These are phyloP conservation scores for Trypanosomatidae sp. DNA, from an alignment of 208 protist genomes.

Conservation along the genomic window DNA sequence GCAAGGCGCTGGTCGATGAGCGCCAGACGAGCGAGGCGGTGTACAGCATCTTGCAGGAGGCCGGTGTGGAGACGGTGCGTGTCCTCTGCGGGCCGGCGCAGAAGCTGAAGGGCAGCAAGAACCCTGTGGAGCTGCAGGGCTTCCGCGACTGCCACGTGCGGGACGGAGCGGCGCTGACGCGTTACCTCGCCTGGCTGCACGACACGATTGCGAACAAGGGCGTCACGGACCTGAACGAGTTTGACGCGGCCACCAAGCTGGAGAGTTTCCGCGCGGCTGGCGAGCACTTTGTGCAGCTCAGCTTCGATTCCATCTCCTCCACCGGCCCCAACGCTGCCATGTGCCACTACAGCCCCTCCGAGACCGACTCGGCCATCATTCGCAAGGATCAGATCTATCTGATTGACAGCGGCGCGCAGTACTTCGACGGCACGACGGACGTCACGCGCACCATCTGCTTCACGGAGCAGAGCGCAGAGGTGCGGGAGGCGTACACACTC, in stretches of 20 bases:
- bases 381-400: slow-evolving; percentile 87
- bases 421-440: slow-evolving; percentile 96
- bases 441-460: slow-evolving; percentile 97
- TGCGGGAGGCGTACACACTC: slow-evolving; percentile 94
- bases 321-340: slow-evolving; percentile 93
- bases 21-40: slow-evolving; percentile 75
- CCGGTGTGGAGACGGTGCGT: slow-evolving; percentile 31
- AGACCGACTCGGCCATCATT: slow-evolving; percentile 58
- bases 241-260: slow-evolving; percentile 72
- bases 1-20: slow-evolving; percentile 68
- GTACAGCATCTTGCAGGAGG: slow-evolving; percentile 35
- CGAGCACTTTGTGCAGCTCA: slow-evolving; percentile 87
- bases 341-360: slow-evolving; percentile 93
- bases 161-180: slow-evolving; percentile 92
- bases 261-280: slow-evolving; percentile 70
- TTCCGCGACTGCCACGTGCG: slow-evolving; percentile 92
- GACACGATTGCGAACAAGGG: slow-evolving; percentile 53
- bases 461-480: slow-evolving; percentile 35
- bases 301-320: slow-evolving; percentile 93
- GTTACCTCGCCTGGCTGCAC: slow-evolving; percentile 93
- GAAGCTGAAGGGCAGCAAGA: slow-evolving; percentile 92
- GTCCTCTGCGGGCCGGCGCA: slow-evolving; percentile 71
- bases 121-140: slow-evolving; percentile 88
- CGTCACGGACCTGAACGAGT: slow-evolving; percentile 82
- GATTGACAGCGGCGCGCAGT: slow-evolving; percentile 96